Base-by-base conservation (phyloP, 2,329 filamentous ascomycete genomes). In the Trichophyton equinum region DNA sequence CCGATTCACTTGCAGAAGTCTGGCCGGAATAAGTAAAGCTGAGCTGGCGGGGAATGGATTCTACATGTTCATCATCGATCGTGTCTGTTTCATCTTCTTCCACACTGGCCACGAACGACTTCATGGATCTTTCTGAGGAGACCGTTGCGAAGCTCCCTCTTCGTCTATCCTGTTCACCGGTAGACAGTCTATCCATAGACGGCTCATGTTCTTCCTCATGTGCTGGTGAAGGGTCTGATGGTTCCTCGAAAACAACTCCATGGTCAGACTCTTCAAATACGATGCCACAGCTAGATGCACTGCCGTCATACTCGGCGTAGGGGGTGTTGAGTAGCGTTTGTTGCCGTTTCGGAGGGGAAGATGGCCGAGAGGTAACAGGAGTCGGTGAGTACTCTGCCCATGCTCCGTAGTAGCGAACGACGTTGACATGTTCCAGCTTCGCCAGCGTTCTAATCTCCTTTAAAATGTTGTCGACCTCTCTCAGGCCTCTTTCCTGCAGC, bases 381-480 rank as follows among this genome's bases (percentile, higher is more conserved):
- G 62, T 36, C 8, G 51, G 59, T 47, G 66, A 69, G 59, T 74
- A 72, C 66, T 87, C 85, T 13, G 86, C 75, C 85, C 85, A 88
- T 13, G 81, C 81, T 58, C 79, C 79, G 67, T 82, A 83, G 66
- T 88, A 88, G 25, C 84, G 78, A 40, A 87, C 85, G 60, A 88
- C 80, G 67, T 87, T 86, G 4, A 77, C 77, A 69, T 88, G 85
- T 53, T 86, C 81, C 15, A 87, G 74, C 27, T 77, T 76, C 55
- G 85, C 84, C 51, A 87, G 74, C 0, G 82, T 83, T 56, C 82
- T 77, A 7, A 86, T 79, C 70, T 87, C 84, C 61, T 78, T 78
- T 60, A 86, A 74, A 36, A 85, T 76, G 57, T 72, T 76, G 65
- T 84, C 81, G 47, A 85, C 71, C 62, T 82, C 81, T 59, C 77